Percentiles rank a stretch among this genome's conserved stretches.
These are phyloP conservation scores for Cetradonia linearis DNA, from an alignment of 495 filamentous ascomycete species.

Conservation along the genomic window DNA sequence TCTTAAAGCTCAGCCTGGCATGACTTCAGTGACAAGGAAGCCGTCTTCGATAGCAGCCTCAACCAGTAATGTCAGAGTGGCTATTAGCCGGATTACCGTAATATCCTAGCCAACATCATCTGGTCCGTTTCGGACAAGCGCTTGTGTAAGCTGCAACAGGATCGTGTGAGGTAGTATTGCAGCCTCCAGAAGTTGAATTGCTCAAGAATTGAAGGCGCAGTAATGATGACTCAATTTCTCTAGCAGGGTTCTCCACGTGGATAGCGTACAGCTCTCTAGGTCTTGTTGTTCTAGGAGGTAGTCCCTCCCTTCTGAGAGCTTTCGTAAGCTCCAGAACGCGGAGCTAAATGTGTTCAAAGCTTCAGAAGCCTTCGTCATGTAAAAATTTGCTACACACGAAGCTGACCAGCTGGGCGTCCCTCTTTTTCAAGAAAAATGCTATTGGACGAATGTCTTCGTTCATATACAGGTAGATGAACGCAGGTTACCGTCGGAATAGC, in stretches of 20 bases:
- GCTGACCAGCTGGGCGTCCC: too few species aligned
- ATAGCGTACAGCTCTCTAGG: neutral
- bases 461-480: neutral
- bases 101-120: neutral
- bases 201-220: neutral
- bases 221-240: neutral
- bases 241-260: neutral
- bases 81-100: neutral
- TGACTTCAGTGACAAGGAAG: neutral
- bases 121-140: neutral
- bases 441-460: neutral
- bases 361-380: neutral
- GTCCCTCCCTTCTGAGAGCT: neutral
- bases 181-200: neutral
- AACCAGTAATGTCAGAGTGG: constrained; percentile 4
- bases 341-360: neutral
- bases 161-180: neutral
- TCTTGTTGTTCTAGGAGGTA: neutral
- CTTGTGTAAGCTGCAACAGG: neutral
- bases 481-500: neutral
- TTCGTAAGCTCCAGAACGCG: neutral
- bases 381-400: neutral
- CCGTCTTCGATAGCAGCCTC: neutral
- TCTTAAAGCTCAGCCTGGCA: constrained; percentile 1
- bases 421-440: neutral